phyloP scores from a whole-genome alignment of 2,329 filamentous ascomycete species.

The Diaporthe capsici region DNA sequence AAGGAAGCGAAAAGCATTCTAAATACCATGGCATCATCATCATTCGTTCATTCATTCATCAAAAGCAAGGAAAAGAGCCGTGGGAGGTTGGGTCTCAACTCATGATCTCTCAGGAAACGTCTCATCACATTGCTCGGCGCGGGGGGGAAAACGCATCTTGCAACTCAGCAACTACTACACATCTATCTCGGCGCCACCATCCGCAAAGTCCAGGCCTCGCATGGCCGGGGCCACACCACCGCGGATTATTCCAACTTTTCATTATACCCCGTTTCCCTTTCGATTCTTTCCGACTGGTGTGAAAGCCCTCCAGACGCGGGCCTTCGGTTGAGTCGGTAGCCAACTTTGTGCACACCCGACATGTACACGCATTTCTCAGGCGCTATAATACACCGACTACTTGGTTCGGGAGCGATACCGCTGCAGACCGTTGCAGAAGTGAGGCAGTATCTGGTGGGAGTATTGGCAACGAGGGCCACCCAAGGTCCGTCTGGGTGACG shows the following conservation, averaged over 20 bases:
- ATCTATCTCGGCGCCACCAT: constrained; percentile 30
- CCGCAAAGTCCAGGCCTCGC: neutral
- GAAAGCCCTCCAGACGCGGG: neutral
- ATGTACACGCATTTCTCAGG: constrained; percentile 28
- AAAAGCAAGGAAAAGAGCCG: constrained; percentile 34
- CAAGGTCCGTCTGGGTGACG: neutral
- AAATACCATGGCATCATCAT: constrained; percentile 28
- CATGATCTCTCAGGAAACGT: constrained; percentile 30
- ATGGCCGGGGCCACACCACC: neutral
- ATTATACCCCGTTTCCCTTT: constrained; percentile 26
- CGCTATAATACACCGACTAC: constrained; percentile 26
- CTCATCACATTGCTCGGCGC: constrained; percentile 37
- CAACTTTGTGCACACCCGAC: constrained; percentile 11
- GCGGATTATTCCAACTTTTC: constrained; percentile 2
- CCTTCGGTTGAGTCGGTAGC: neutral
- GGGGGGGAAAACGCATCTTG: constrained; percentile 35
- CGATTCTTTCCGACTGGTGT: neutral
- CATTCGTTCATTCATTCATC: constrained; percentile 20
- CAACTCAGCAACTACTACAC: constrained; percentile 30
- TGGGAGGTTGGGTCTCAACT: constrained; percentile 33
- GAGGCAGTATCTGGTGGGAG: neutral
- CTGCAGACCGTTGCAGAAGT: neutral
- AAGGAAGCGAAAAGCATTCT: constrained; percentile 32
- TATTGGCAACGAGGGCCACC: constrained; percentile 6
- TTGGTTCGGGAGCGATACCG: neutral